These are phyloP conservation scores for Metschnikowia kofuensis DNA, from an alignment of 805 yeast genomes.

Conservation along the genomic window DNA sequence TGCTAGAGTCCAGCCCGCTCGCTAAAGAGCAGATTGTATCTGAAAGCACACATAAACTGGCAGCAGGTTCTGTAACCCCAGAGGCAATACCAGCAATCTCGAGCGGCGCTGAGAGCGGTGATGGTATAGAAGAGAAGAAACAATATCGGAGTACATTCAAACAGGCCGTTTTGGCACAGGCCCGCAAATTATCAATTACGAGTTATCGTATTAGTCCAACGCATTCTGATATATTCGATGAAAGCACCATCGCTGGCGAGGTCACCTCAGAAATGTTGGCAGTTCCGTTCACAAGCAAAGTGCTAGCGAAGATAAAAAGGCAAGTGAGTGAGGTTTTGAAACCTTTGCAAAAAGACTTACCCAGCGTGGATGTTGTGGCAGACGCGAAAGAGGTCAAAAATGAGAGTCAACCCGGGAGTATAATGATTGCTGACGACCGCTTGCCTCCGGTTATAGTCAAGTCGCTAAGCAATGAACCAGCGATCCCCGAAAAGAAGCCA, in stretches of 20 bases:
- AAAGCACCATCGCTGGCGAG: slow-evolving; percentile 1
- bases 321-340: slow-evolving; percentile 20
- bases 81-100: background rate
- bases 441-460: slow-evolving; percentile 7
- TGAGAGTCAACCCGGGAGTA: background rate
- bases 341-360: slow-evolving; percentile 18
- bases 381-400: slow-evolving; percentile 1
- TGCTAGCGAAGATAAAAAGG: slow-evolving; percentile 13
- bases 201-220: slow-evolving; percentile 1
- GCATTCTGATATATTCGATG: background rate
- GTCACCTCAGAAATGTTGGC: slow-evolving; percentile 8
- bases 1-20: slow-evolving; percentile 2
- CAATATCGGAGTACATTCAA: slow-evolving; percentile 13
- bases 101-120: background rate
- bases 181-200: slow-evolving; percentile 2
- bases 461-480: slow-evolving; percentile 4
- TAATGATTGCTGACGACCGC: background rate
- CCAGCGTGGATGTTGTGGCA: background rate
- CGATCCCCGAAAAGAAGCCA: slow-evolving; percentile 6
- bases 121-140: background rate
- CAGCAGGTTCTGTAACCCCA: background rate
- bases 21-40: background rate
- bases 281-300: slow-evolving; percentile 14
- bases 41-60: background rate
- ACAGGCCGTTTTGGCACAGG: slow-evolving; percentile 21